Conservation (phyloP, 2,329 filamentous ascomycete species). For the Fusarium sp. region DNA sequence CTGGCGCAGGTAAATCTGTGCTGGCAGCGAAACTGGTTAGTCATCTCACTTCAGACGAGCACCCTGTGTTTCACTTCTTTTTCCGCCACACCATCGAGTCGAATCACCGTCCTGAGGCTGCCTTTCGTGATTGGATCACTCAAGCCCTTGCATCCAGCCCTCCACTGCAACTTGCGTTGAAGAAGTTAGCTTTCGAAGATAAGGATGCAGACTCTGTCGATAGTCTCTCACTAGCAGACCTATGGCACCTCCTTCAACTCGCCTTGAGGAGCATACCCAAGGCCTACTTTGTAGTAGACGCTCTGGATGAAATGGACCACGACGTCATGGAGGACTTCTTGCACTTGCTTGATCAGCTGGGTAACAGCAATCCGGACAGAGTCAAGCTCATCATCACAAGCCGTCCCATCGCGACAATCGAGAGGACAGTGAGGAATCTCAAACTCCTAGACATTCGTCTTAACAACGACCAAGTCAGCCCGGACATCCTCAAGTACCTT, state of each 20-base stretch:
- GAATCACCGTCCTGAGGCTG: constrained; percentile 48
- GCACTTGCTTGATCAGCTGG: constrained; percentile 49
- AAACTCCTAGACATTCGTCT: constrained; percentile 50
- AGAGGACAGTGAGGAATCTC: constrained; percentile 29
- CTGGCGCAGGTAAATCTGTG: constrained; percentile 55
- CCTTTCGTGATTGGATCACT: constrained; percentile 52
- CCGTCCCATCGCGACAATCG: constrained; percentile 51
- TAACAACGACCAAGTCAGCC: constrained; percentile 49
- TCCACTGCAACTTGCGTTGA: constrained; percentile 44
- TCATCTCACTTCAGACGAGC: constrained; percentile 3
- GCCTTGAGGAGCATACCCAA: constrained; percentile 39
- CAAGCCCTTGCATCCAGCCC: constrained; percentile 50
- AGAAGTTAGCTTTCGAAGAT: constrained; percentile 2
- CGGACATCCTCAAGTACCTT: constrained; percentile 56
- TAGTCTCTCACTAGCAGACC: constrained; percentile 24
- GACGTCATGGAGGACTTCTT: constrained; percentile 49
- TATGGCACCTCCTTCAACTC: constrained; percentile 49
- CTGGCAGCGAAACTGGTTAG: constrained; percentile 46
- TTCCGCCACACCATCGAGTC: constrained; percentile 55
- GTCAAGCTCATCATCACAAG: constrained; percentile 60
- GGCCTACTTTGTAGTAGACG: constrained; percentile 57
- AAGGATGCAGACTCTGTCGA: neutral
- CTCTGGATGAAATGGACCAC: constrained; percentile 61
- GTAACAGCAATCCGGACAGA: constrained; percentile 44
- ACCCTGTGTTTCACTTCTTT: constrained; percentile 54